Evolutionary conservation across 805 yeast species (phyloP).

Genomic region (Sugiyamaella valdiviana): DNA sequence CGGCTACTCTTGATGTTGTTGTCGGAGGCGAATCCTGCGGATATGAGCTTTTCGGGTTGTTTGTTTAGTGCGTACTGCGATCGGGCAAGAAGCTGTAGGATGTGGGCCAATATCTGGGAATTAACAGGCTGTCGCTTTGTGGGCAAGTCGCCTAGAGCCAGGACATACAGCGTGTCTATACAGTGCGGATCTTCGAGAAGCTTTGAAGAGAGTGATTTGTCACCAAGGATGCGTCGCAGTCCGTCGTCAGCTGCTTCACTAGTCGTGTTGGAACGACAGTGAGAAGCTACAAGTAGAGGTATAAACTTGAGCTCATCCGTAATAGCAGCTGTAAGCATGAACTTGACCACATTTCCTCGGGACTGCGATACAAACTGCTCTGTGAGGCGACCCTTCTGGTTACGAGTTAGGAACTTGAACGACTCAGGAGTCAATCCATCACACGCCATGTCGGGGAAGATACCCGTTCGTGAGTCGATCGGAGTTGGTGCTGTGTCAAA

Average conservation of each 20-base stretch:
- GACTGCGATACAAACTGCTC: conserved; percentile 40
- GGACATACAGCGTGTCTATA: conserved; percentile 32
- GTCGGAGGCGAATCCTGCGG: conserved; percentile 54
- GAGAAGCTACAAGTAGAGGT: conserved; percentile 56
- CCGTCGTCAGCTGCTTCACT: conserved; percentile 49
- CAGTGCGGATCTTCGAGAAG: not conserved
- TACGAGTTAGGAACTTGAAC: conserved; percentile 55
- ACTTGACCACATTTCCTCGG: conserved; percentile 39
- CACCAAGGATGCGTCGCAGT: conserved; percentile 35
- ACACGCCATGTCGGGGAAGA: conserved; percentile 22
- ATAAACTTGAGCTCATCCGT: conserved; percentile 36
- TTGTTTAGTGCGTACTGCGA: conserved; percentile 48
- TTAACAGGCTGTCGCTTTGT: conserved; percentile 32
- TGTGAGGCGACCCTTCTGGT: conserved; percentile 60
- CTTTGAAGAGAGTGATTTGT: not conserved
- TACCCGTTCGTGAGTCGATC: not conserved
- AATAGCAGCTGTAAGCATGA: conserved; percentile 39
- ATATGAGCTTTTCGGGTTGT: conserved; percentile 39
- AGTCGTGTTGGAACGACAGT: conserved; percentile 42
- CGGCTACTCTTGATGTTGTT: conserved; percentile 47
- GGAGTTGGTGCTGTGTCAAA: conserved; percentile 4
- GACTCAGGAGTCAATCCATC: conserved; percentile 63
- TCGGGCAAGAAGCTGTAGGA: conserved; percentile 44
- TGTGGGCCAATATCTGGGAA: conserved; percentile 48
- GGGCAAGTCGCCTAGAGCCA: conserved; percentile 47